Base-by-base conservation (phyloP, 2,329 filamentous ascomycete species). In the Pseudogymnoascus sp. region DNA sequence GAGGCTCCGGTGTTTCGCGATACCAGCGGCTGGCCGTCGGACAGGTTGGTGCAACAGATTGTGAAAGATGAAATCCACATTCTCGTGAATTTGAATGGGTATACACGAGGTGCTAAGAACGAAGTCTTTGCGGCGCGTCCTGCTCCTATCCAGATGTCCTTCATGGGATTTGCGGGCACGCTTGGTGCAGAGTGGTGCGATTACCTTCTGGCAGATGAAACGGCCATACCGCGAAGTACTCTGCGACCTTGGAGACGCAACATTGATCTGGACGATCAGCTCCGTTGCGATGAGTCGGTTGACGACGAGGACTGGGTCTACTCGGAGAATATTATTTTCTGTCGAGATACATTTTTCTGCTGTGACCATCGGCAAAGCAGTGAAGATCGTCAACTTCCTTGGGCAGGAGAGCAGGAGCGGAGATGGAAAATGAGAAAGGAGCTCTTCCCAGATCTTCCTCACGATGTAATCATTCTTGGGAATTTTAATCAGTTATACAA, bases 401-500 rank as follows among this genome's bases (percentile, higher is more conserved):
- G 94, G 94, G 84, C 89, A 62, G 86, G 91, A 62, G 93, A 97
- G 75, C 89, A 93, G 73, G 77, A 78, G 22, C 83, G 88, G 63
- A 83, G 94, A 66, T 97, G 94, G 93, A 82, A 84, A 67, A 96
- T 97, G 92, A 88, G 94, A 30, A 95, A 92, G 71, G 87, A 95
- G 69, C 77, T 99, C 39, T 99, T 99, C 70, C 94, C 94, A 0
- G 80, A 83, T 16, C 79, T 99, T 11, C 79, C 85, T 2, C 89
- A 97, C 69, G 88, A 96, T 72, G 84, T 86, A 19, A 86, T 99
- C 69, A 97, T 99, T 69, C 82, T 99, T 63, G 94, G 91, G 5
- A 99, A 99, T 75, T 99, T 99, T 77, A 99, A 99, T 72, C 94
- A 99, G 74, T 80, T 99, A 33, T 99, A 99, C 78, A 99, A 99